A percentile compares a stretch with the other conserved stretches of the same genome.
Conservation (phyloP, 805 yeast species). For the Hermanozyma aechmeae region DNA sequence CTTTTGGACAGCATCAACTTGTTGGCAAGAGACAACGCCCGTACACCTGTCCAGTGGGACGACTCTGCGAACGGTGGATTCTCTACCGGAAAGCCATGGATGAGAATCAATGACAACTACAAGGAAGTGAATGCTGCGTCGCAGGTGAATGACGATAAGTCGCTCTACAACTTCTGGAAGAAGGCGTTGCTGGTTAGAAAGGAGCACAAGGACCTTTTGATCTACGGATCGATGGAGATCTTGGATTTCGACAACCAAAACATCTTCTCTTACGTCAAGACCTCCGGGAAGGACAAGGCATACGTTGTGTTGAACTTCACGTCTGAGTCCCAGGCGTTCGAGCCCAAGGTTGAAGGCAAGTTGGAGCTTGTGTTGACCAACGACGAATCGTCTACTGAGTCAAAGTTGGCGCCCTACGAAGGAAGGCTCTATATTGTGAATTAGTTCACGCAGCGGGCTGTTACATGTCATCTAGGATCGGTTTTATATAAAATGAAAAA, state of each 20-base stretch:
- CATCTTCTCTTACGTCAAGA: slow-evolving; percentile 34
- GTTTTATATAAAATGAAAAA: too few species aligned
- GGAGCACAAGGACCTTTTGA: slow-evolving; percentile 31
- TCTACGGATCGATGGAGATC: slow-evolving; percentile 37
- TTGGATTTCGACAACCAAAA: slow-evolving; percentile 34
- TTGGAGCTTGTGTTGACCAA: slow-evolving; percentile 4
- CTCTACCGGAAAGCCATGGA: slow-evolving; percentile 44
- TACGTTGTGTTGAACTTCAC: slow-evolving; percentile 17
- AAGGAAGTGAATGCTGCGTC: slow-evolving; percentile 38
- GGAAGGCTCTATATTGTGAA: slow-evolving; percentile 6
- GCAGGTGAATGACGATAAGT: slow-evolving; percentile 36
- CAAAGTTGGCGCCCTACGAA: slow-evolving; percentile 7
- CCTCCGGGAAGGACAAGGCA: slow-evolving; percentile 15
- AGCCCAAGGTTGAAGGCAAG: slow-evolving; percentile 4
- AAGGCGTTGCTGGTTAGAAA: slow-evolving; percentile 35
- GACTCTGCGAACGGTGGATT: slow-evolving; percentile 36
- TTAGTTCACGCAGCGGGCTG: too few species aligned
- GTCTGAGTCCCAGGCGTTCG: slow-evolving; percentile 6
- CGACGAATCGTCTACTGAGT: slow-evolving; percentile 2
- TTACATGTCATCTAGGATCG: too few species aligned
- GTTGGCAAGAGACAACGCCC: slow-evolving; percentile 42
- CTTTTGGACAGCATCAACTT: slow-evolving; percentile 24
- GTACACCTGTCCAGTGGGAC: slow-evolving; percentile 53
- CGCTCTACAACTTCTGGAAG: slow-evolving; percentile 39
- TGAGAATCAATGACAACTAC: slow-evolving; percentile 41